Conservation (phyloP, 371 early-diverging fungal genomes). For the Thermomucor indicae-seudaticae region DNA sequence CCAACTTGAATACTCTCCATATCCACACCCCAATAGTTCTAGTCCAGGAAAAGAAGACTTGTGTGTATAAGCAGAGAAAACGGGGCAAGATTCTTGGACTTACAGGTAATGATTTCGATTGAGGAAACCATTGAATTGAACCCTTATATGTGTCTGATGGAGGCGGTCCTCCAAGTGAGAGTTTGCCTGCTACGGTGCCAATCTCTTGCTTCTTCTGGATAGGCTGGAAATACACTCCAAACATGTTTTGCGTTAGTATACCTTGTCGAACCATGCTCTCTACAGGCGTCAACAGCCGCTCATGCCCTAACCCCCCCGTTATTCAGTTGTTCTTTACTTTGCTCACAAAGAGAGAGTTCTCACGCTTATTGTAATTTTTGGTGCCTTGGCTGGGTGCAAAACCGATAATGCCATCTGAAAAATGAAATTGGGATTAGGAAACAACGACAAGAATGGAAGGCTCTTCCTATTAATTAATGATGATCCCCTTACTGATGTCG, state of each 20-base stretch:
- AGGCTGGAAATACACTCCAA: constrained; percentile 38
- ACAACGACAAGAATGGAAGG: neutral
- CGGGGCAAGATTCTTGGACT: constrained; percentile 2
- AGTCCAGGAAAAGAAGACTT: too few relatives aligned
- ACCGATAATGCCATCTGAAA: constrained; percentile 17
- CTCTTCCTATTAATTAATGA: too few relatives aligned
- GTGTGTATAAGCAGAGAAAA: constrained; percentile 9
- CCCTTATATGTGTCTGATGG: constrained; percentile 8
- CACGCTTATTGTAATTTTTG: constrained; percentile 7
- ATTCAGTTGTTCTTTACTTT: neutral
- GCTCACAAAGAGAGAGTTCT: neutral
- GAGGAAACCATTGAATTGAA: constrained; percentile 2
- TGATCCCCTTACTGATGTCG: constrained; percentile 7
- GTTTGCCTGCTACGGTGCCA: constrained; percentile 25
- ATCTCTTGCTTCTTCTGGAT: constrained; percentile 10
- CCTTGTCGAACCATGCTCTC: constrained; percentile 6
- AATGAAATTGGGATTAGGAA: neutral
- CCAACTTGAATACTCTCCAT: constrained; percentile 8
- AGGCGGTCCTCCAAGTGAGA: constrained; percentile 33
- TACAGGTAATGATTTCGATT: constrained; percentile 3
- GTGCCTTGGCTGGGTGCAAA: constrained; percentile 11
- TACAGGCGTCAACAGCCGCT: constrained; percentile 5
- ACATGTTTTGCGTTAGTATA: constrained; percentile 26
- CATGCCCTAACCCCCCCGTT: neutral
- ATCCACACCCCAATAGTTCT: constrained; percentile 34